A percentile compares a stretch with the other conserved stretches of the same genome.
phyloP scores from a whole-genome alignment of 176 grass and related monocot genomes.

The Saccharum officinarum region DNA sequence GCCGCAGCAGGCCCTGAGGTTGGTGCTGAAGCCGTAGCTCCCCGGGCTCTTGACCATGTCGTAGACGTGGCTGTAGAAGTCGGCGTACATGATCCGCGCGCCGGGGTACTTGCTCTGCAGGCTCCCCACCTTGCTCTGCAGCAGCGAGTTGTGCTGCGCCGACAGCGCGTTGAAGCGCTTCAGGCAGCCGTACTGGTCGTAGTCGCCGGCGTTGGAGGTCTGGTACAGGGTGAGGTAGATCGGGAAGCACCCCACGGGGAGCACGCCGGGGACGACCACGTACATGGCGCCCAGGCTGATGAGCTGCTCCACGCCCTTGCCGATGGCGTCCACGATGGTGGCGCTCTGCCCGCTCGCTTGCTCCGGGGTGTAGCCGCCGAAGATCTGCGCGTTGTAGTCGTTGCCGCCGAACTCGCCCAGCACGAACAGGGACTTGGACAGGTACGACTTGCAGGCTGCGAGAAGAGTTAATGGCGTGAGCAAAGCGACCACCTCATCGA shows the following conservation, averaged over 20 bases:
- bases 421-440: constrained; percentile 71
- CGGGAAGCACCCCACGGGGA: constrained; percentile 81
- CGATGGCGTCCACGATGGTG: constrained; percentile 57
- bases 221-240: constrained; percentile 76
- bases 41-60: constrained; percentile 65
- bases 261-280: constrained; percentile 62
- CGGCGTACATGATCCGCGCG: constrained; percentile 67
- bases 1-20: constrained; percentile 72
- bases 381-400: constrained; percentile 89
- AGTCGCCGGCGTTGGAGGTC: constrained; percentile 64
- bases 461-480: neutral
- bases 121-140: constrained; percentile 45
- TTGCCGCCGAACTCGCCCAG: constrained; percentile 91
- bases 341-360: constrained; percentile 41
- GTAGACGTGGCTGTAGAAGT: constrained; percentile 76
- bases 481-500: neutral
- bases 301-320: constrained; percentile 70
- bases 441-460: constrained; percentile 73
- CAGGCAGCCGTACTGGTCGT: constrained; percentile 75
- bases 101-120: constrained; percentile 69
- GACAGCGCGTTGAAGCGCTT: constrained; percentile 78
- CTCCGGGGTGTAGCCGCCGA: constrained; percentile 61
- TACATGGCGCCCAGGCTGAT: constrained; percentile 59
- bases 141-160: constrained; percentile 63
- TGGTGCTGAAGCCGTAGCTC: constrained; percentile 64